These are phyloP conservation scores for Tulasnella calospora DNA, from an alignment of 768 basidiomycete species.

Conservation along the genomic window DNA sequence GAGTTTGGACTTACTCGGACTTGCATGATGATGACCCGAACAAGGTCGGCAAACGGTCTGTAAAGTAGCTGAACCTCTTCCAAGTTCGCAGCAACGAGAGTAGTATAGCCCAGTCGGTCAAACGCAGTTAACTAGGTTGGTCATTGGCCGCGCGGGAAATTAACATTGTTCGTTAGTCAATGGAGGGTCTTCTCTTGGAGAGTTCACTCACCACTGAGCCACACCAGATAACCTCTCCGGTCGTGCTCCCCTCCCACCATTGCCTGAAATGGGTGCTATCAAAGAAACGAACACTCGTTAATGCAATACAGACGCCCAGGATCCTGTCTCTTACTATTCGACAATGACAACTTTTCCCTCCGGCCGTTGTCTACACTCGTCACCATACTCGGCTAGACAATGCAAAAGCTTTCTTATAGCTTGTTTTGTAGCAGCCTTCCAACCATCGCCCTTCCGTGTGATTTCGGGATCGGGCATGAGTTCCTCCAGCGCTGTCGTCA, in stretches of 20 bases:
- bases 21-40: conserved; percentile 16
- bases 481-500: background rate
- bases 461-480: background rate
- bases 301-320: background rate
- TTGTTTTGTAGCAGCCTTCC: background rate
- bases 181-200: no score
- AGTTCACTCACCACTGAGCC: background rate
- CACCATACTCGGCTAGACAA: background rate
- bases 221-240: conserved; percentile 6
- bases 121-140: background rate
- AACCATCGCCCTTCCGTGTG: background rate
- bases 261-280: background rate
- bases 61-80: background rate
- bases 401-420: background rate
- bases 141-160: background rate
- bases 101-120: conserved; percentile 6
- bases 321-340: background rate
- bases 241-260: background rate
- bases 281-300: background rate
- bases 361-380: background rate
- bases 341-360: conserved; percentile 12
- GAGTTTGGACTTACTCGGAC: background rate
- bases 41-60: conserved; percentile 1
- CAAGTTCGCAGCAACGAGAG: background rate
- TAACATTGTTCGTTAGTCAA: background rate